Base-by-base conservation (phyloP, 2,329 filamentous ascomycete species). In the Pseudogymnoascus sp. region DNA sequence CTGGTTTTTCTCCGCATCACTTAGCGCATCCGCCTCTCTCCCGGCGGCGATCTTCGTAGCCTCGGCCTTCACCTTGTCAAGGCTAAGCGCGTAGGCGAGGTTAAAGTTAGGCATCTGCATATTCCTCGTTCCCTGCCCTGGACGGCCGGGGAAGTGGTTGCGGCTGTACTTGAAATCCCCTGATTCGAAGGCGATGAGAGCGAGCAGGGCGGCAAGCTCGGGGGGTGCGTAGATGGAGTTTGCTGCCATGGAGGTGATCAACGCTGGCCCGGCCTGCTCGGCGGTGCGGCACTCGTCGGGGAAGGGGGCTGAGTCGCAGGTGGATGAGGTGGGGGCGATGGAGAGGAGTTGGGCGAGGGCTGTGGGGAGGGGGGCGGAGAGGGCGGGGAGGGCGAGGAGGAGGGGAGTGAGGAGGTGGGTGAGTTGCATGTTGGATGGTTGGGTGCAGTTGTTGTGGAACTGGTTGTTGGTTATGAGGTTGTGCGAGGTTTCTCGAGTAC, bases 81-180 rank as follows among this genome's bases (percentile, higher is more conserved):
- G 24, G 0, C 76, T 78, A 1, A 69, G 62, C 4, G 84, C 84
- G 67, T 88, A 88, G 68, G 79, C 68, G 1, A 77, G 66, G 68
- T 87, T 85, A 73, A 76, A 86, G 0, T 74, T 69, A 0, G 82
- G 76, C 61, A 77, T 80, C 73, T 87, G 82, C 86, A 89, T 88
- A 71, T 86, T 86, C 3, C 84, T 76, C 0, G 86, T 87, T 0
- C 85, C 85, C 68, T 88, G 84, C 0, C 86, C 86, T 0, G 83
- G 78, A 0, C 74, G 69, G 13, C 76, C 77, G 0, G 81, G 82
- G 72, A 73, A 84, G 71, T 86, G 80, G 70, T 87, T 86, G 65
- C 74, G 79, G 69, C 82, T 84, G 77, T 82, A 88, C 67, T 83
- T 81, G 77, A 88, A 88, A 64, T 82, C 78, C 2, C 68, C 82